These are phyloP conservation scores for Trichoderma koningiopsis DNA, from an alignment of 2,329 filamentous ascomycete genomes.

Conservation along the genomic window DNA sequence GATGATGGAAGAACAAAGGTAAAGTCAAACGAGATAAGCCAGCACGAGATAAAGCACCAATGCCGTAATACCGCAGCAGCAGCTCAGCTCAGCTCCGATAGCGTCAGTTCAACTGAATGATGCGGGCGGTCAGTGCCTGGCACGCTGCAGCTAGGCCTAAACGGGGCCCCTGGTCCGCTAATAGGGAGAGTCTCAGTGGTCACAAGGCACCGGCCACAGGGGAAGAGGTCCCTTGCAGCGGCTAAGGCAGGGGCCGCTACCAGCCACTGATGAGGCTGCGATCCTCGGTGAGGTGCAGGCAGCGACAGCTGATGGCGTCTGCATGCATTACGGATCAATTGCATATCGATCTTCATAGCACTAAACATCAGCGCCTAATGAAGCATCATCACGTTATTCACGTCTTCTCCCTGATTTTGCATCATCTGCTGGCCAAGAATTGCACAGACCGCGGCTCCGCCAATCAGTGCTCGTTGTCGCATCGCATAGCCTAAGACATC, in stretches of 20 bases:
- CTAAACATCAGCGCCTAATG: not conserved
- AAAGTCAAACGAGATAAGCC: slow-evolving; percentile 3
- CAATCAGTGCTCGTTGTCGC: not conserved
- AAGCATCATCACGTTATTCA: not conserved
- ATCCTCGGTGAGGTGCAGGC: not conserved
- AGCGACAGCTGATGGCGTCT: not conserved
- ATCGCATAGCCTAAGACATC: slow-evolving; percentile 3
- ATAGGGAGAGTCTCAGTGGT: slow-evolving; percentile 3
- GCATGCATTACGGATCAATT: not conserved
- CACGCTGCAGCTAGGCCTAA: not conserved
- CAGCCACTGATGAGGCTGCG: not conserved
- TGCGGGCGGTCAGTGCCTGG: slow-evolving; percentile 11
- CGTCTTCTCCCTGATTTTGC: not conserved
- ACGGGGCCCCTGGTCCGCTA: not conserved
- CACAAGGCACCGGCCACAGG: slow-evolving; percentile 7
- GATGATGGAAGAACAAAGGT: not conserved
- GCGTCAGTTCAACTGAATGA: not conserved
- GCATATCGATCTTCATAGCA: not conserved
- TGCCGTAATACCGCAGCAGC: not conserved
- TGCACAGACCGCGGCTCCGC: not conserved
- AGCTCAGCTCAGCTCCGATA: not conserved
- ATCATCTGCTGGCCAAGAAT: not conserved
- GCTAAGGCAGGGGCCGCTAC: slow-evolving; percentile 21
- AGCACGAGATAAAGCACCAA: not conserved
- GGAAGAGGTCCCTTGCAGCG: slow-evolving; percentile 10